Conservation (phyloP, 345 rosid species). For the Melastoma malabathricum region DNA sequence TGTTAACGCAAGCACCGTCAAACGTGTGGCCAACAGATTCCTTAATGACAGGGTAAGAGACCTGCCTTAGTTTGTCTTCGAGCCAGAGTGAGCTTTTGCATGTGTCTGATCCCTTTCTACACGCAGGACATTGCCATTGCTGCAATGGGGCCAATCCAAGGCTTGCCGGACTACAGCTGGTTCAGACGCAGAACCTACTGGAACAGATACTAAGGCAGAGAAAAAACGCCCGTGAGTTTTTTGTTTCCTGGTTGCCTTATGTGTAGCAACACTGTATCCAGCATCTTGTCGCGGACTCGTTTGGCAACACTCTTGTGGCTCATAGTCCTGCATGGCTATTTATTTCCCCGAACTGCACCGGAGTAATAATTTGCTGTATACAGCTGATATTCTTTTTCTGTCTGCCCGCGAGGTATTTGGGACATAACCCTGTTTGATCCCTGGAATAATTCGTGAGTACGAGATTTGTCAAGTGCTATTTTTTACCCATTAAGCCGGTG, state of each 20-base stretch:
- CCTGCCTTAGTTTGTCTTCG: neutral
- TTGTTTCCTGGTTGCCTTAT: neutral
- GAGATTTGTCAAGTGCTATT: too few relatives aligned
- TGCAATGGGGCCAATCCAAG: slow-evolving; percentile 89
- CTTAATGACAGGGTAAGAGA: slow-evolving; percentile 66
- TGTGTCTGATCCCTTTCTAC: neutral
- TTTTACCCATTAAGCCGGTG: too few relatives aligned
- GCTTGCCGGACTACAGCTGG: slow-evolving; percentile 87
- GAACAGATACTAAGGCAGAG: slow-evolving; percentile 55
- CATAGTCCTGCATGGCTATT: too few relatives aligned
- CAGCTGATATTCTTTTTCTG: too few relatives aligned
- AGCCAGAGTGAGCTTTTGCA: neutral
- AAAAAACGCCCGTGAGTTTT: neutral
- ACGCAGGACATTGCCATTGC: slow-evolving; percentile 88
- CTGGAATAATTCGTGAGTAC: too few relatives aligned
- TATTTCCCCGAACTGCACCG: too few relatives aligned
- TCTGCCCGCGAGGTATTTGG: too few relatives aligned
- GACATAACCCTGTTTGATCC: too few relatives aligned
- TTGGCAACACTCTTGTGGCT: too few relatives aligned
- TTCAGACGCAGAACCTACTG: slow-evolving; percentile 98
- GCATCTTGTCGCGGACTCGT: too few relatives aligned
- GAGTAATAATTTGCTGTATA: too few relatives aligned
- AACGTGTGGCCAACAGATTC: slow-evolving; percentile 84
- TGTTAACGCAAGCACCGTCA: slow-evolving; percentile 70
- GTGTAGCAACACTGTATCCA: too few relatives aligned